These are phyloP conservation scores for Saccharomyces eubayanus DNA, from an alignment of 805 yeast genomes.

Conservation along the genomic window DNA sequence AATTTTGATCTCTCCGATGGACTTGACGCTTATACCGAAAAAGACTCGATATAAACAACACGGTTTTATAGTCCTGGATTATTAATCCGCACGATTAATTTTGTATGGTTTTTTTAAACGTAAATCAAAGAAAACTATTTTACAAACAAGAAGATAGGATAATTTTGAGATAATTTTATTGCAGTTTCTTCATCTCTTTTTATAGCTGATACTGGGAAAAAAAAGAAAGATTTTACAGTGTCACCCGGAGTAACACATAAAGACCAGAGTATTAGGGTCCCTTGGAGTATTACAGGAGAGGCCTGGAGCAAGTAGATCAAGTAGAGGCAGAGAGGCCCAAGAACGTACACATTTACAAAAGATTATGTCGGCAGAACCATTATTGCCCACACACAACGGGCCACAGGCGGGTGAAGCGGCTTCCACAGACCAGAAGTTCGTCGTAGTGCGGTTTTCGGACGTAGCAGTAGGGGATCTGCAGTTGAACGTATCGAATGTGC, in stretches of 20 bases:
- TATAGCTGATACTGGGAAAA: not conserved
- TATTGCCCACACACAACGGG: constrained; percentile 11
- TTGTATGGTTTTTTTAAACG: constrained; percentile 9
- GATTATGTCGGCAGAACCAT: constrained; percentile 18
- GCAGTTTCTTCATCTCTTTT: constrained; percentile 2
- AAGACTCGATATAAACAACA: constrained; percentile 50
- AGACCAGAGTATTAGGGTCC: not conserved
- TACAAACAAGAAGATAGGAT: not conserved
- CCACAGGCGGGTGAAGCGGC: not conserved
- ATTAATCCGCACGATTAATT: constrained; percentile 51
- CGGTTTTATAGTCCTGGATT: constrained; percentile 66
- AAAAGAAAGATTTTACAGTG: not conserved
- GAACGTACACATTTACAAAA: not conserved
- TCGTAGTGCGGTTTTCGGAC: constrained; percentile 26
- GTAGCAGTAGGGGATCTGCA: constrained; percentile 23
- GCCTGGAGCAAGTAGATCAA: not conserved
- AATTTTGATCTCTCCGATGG: constrained; percentile 51
- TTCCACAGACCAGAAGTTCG: constrained; percentile 2
- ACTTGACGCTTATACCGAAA: constrained; percentile 56
- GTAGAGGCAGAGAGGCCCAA: not conserved
- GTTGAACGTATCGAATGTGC: constrained; percentile 20
- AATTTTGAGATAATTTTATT: not conserved
- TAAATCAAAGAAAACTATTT: not conserved
- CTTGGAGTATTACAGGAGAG: not conserved
- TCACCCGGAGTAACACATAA: not conserved